phyloP scores from a whole-genome alignment of 495 filamentous ascomycete genomes.

The Aspergillus coremiiformis region DNA sequence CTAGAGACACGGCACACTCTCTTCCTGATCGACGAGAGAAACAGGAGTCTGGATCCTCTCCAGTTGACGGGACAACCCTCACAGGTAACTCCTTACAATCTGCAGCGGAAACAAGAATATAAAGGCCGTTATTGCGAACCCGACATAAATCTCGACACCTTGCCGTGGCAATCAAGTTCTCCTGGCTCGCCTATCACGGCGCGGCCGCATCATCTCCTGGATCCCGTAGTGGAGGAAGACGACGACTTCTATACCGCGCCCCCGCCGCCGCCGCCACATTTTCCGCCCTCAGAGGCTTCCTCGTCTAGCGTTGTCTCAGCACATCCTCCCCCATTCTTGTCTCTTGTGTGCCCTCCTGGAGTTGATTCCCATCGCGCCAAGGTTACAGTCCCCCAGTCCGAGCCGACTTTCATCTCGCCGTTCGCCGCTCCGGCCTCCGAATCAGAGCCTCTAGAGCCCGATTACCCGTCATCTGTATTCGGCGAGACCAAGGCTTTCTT shows the following conservation, averaged over 20 bases:
- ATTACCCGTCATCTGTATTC: conserved; percentile 48
- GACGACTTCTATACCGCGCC: conserved; percentile 48
- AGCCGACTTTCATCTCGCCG: conserved; percentile 50
- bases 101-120: background rate
- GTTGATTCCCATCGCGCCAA: conserved; percentile 43
- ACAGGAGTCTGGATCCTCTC: conserved; percentile 20
- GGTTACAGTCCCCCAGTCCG: conserved; percentile 47
- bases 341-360: conserved; percentile 46
- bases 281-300: conserved; percentile 56
- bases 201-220: conserved; percentile 47
- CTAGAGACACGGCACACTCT: conserved; percentile 6
- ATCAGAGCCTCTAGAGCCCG: conserved; percentile 39
- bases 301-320: conserved; percentile 49
- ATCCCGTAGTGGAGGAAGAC: conserved; percentile 42
- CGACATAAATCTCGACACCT: conserved; percentile 38
- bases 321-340: conserved; percentile 57
- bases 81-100: background rate
- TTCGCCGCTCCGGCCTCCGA: conserved; percentile 39
- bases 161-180: conserved; percentile 60
- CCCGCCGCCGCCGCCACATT: conserved; percentile 58
- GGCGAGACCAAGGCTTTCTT: conserved; percentile 81
- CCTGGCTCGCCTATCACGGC: conserved; percentile 57
- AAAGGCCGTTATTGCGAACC: background rate
- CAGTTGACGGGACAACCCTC: conserved; percentile 16
- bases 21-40: conserved; percentile 29